These are phyloP conservation scores for Sporobolomyces phaffii DNA, from an alignment of 768 basidiomycete genomes.

Conservation along the genomic window DNA sequence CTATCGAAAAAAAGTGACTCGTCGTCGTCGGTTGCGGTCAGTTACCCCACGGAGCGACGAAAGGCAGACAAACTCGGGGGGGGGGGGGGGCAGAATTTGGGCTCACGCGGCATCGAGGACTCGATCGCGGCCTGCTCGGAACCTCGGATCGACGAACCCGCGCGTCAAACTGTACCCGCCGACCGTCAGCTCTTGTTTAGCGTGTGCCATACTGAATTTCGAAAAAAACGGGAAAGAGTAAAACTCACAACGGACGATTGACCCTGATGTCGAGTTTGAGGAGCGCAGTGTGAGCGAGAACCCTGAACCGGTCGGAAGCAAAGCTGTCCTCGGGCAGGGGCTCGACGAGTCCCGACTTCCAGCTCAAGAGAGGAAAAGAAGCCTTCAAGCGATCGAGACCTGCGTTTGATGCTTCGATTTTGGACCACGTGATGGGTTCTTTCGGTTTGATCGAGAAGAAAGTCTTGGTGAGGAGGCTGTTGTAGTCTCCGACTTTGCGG, in stretches of 20 bases:
- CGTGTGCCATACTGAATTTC: not conserved
- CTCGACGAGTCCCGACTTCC: not conserved
- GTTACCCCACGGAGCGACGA: rapidly evolving
- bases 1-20: not conserved
- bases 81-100: too few species aligned
- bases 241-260: constrained; percentile 33
- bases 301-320: constrained; percentile 21
- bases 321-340: constrained; percentile 11
- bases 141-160: constrained; percentile 21
- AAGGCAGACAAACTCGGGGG: not conserved
- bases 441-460: constrained; percentile 19
- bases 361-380: constrained; percentile 6
- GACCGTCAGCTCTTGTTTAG: too few species aligned
- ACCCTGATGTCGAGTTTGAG: constrained; percentile 24
- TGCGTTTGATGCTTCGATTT: constrained; percentile 21
- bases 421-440: not conserved
- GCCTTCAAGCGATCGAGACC: constrained; percentile 16
- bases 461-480: constrained; percentile 2
- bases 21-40: too few species aligned
- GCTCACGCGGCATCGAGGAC: constrained; percentile 26
- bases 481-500: constrained; percentile 4
- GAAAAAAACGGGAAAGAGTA: not conserved
- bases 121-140: not conserved
- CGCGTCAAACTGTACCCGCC: constrained; percentile 34
- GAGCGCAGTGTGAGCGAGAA: constrained; percentile 9